These are phyloP conservation scores for Pestalotiopsis sp. DNA, from an alignment of 2,329 filamentous ascomycete genomes.

Conservation along the genomic window DNA sequence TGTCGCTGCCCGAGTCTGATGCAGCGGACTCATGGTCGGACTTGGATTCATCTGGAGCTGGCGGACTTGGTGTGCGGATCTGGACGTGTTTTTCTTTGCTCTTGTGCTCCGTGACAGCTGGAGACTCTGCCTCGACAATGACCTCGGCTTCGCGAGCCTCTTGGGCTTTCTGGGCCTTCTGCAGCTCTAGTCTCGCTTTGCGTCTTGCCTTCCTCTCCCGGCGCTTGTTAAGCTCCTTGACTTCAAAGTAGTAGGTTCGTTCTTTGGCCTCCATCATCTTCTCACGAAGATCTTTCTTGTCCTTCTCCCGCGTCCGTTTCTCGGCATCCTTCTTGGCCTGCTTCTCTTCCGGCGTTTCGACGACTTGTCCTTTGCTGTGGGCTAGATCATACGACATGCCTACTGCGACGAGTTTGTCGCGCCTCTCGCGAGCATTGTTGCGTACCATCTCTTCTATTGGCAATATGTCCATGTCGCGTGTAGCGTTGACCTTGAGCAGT, in stretches of 20 bases:
- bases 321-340: constrained; percentile 45
- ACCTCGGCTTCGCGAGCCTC: constrained; percentile 14
- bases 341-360: constrained; percentile 50
- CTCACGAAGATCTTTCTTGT: constrained; percentile 36
- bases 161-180: constrained; percentile 28
- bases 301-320: constrained; percentile 41
- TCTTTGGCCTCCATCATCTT: constrained; percentile 36
- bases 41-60: constrained; percentile 15
- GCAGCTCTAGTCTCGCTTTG: constrained; percentile 36
- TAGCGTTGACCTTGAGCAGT: constrained; percentile 72
- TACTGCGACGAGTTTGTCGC: constrained; percentile 74
- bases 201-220: constrained; percentile 37
- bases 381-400: constrained; percentile 71
- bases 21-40: constrained; percentile 5
- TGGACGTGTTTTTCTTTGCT: constrained; percentile 35
- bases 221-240: constrained; percentile 43
- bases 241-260: constrained; percentile 27
- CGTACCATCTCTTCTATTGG: constrained; percentile 68
- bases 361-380: constrained; percentile 50
- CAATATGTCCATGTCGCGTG: constrained; percentile 49
- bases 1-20: constrained; percentile 17
- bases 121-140: not conserved
- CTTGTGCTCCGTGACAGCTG: not conserved
- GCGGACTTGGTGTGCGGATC: constrained; percentile 23
- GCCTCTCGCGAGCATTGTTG: constrained; percentile 57